Base-by-base conservation (phyloP, 2,329 filamentous ascomycete species). In the Sporothrix humicola region DNA sequence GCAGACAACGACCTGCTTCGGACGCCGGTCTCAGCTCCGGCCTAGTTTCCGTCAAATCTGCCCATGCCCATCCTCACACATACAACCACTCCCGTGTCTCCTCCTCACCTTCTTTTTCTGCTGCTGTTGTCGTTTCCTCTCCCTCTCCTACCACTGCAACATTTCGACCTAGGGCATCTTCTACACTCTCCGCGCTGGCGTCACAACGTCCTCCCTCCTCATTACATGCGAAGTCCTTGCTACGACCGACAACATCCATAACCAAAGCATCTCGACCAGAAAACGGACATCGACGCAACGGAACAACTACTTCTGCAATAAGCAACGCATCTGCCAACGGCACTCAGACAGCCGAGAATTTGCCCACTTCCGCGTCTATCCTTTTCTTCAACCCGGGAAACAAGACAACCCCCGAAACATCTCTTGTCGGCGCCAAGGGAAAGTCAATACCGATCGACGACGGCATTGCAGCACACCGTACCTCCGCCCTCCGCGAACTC, bases 401-500 rank as follows among this genome's bases (percentile, higher is more conserved):
- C 70, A 85, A 86, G 73, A 81, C 83, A 13, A 87, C 86, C 17
- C 72, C 73, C 4, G 73, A 75, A 42, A 86, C 87, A 2, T 88
- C 85, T 46, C 82, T 89, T 2, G 84, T 86, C 50, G 82, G 84
- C n/a, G 87, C 87, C 65, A 84, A 88, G 77, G 87, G 87, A 23
- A 86, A 81, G 74, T 85, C 87, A 70, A 87, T 88, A 63, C 86
- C 86, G 8, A 82, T 90, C 71, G 87, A 89, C 80, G 84, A 87
- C 80, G 84, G 83, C 75, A 88, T 86, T 3, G 84, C 86, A 70
- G 84, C 87, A 65, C 83, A 88, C 77, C 85, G 87, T 75, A 90
- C 88, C n/a, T 87, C 86, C 20, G 87, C 88, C 65, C 82, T 91
- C 70, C 87, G 88, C 72, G 87, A 89, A 79, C 83, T 90, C 74